Evolutionary conservation across 176 grass and related monocot species (phyloP), one percentile per base, ranked within the genome.

Genomic region (Ensete glaucum): DNA sequence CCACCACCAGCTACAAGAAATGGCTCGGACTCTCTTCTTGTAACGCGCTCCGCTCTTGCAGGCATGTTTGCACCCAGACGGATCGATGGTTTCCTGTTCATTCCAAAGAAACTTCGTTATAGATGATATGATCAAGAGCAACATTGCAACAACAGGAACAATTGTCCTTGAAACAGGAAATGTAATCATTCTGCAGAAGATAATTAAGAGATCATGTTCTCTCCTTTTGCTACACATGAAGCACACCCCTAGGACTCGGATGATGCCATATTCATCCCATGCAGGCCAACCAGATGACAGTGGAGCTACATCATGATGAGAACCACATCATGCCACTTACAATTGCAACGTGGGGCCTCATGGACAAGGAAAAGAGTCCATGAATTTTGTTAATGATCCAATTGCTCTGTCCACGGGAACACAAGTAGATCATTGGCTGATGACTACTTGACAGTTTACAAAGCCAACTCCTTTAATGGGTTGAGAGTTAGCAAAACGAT

Each of bases 61-160:
- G 93, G 87, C 90, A 96, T 96, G 81, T 88, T 83, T 2, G 90
- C 74, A 69, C 93, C 93, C 67, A 96, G 62, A 23, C 83, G 78
- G 69, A 88, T 85, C 74, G 83, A 83, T 74, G 87, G 90, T 54
- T 96, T 92, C 84, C 93, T 96, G 87, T 68, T 70, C 67, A 50
- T 75, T 69, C 48, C 14, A 55, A 85, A 65, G 23, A 13, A 3
- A 12, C 3, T 9, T 65, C 5, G 25, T 13, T 15, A 53, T 1
- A 16, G 43, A 78, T 71, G 82, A 82, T 60, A 85, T 22, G 81
- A 75, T 59, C 0, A 14, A 48, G 34, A 43, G 34, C 3, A 43
- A 34, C 34, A 34, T 34, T 34, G 5, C 34, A 34, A 43, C 34
- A 43, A 43, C 34, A 43, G 34, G 34, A 43, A 43, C 34, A 43